Evolutionary conservation across 2,329 filamentous ascomycete species (phyloP).

Genomic region (Alternaria incomplexa): DNA sequence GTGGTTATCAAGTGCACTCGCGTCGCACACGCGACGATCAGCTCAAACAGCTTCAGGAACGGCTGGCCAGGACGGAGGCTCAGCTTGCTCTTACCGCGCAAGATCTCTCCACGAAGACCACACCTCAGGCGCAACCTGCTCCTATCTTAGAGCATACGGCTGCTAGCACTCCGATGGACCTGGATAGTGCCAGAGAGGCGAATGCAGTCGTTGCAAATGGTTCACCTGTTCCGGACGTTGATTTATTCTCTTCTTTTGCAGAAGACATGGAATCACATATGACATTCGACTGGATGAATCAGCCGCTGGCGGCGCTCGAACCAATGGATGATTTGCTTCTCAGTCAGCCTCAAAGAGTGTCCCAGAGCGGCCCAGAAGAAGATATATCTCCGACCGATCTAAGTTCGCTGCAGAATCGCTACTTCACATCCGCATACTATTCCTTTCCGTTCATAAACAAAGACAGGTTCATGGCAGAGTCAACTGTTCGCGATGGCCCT

Average conservation of each 20-base stretch:
- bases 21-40: conserved; percentile 1
- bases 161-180: neutral
- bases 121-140: neutral
- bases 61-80: neutral
- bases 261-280: neutral
- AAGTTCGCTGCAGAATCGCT: neutral
- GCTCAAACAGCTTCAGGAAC: neutral
- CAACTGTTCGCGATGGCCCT: neutral
- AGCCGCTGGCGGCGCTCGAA: neutral
- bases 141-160: rapidly evolving
- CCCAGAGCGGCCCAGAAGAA: neutral
- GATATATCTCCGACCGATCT: neutral
- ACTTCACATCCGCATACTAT: neutral
- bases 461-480: neutral
- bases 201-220: neutral
- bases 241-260: neutral
- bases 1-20: neutral
- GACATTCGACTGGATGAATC: neutral
- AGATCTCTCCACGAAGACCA: rapidly evolving
- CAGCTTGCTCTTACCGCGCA: neutral
- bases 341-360: neutral
- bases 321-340: neutral
- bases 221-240: neutral
- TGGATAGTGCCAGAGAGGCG: neutral
- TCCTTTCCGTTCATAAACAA: conserved; percentile 2